These are phyloP conservation scores for Colletotrichum sp. DNA, from an alignment of 2,329 filamentous ascomycete genomes.

Conservation along the genomic window DNA sequence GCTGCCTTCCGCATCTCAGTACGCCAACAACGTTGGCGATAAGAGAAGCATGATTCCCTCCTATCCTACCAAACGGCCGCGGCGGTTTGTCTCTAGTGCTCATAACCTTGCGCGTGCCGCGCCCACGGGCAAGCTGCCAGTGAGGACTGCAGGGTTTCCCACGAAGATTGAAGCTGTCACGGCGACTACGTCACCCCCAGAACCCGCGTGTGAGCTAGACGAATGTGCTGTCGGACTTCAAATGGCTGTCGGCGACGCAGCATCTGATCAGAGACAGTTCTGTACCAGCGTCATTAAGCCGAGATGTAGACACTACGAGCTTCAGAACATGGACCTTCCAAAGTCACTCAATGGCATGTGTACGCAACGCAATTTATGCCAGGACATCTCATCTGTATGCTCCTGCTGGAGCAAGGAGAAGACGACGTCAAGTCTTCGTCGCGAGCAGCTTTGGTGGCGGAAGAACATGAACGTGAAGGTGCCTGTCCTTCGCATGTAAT, in stretches of 20 bases:
- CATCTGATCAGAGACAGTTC: background rate
- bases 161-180: background rate
- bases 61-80: background rate
- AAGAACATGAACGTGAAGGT: background rate
- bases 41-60: background rate
- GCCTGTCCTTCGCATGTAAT: background rate
- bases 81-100: background rate
- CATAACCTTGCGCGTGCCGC: background rate
- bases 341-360: background rate
- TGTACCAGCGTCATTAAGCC: background rate
- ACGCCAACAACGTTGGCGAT: background rate
- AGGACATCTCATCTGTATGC: background rate
- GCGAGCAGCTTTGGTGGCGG: background rate
- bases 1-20: background rate
- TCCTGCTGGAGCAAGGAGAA: background rate
- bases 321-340: background rate
- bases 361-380: background rate
- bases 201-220: background rate
- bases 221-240: background rate
- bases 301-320: background rate
- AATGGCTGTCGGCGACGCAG: background rate
- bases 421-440: background rate
- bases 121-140: background rate
- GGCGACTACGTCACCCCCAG: background rate
- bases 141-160: background rate